Percentiles rank a stretch among this genome's conserved stretches.
These are phyloP conservation scores for Xylaria castorea DNA, from an alignment of 495 filamentous ascomycete genomes.

Conservation along the genomic window DNA sequence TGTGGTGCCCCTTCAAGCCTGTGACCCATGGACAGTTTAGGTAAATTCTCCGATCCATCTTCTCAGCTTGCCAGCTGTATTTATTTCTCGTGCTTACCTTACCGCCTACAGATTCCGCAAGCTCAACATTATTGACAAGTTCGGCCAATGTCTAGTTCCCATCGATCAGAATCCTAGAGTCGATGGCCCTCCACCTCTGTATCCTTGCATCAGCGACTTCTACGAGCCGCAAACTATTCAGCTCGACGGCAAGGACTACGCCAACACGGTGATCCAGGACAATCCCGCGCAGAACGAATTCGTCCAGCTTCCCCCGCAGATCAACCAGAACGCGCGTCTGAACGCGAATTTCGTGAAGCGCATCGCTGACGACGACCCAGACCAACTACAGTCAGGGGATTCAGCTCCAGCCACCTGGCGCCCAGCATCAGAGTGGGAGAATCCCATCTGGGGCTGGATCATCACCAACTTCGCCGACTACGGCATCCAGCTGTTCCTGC, in stretches of 20 bases:
- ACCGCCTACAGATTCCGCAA: slow-evolving; percentile 43
- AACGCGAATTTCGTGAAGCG: slow-evolving; percentile 44
- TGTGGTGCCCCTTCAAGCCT: no score
- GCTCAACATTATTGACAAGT: slow-evolving; percentile 59
- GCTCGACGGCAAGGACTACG: slow-evolving; percentile 24
- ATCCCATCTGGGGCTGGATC: slow-evolving; percentile 64
- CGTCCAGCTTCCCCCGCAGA: slow-evolving; percentile 52
- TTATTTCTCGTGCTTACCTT: slow-evolving; percentile 11
- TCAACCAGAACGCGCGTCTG: slow-evolving; percentile 58
- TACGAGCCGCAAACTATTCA: slow-evolving; percentile 31
- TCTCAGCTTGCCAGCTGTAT: neutral
- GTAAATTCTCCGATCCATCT: slow-evolving; percentile 12
- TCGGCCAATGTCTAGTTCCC: slow-evolving; percentile 35
- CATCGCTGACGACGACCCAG: slow-evolving; percentile 1
- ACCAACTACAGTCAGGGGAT: neutral
- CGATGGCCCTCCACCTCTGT: slow-evolving; percentile 39
- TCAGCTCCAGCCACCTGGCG: slow-evolving; percentile 32
- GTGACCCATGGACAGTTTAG: slow-evolving; percentile 55
- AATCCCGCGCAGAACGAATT: slow-evolving; percentile 39
- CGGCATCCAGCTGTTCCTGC: slow-evolving; percentile 57
- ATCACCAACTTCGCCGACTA: slow-evolving; percentile 58
- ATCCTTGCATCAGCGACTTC: slow-evolving; percentile 40
- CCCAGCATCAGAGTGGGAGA: slow-evolving; percentile 49
- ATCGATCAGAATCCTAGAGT: slow-evolving; percentile 42
- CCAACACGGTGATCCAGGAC: slow-evolving; percentile 36